These are phyloP conservation scores for Hypoxylon rubiginosum DNA, from an alignment of 2,329 filamentous ascomycete genomes.

Conservation along the genomic window DNA sequence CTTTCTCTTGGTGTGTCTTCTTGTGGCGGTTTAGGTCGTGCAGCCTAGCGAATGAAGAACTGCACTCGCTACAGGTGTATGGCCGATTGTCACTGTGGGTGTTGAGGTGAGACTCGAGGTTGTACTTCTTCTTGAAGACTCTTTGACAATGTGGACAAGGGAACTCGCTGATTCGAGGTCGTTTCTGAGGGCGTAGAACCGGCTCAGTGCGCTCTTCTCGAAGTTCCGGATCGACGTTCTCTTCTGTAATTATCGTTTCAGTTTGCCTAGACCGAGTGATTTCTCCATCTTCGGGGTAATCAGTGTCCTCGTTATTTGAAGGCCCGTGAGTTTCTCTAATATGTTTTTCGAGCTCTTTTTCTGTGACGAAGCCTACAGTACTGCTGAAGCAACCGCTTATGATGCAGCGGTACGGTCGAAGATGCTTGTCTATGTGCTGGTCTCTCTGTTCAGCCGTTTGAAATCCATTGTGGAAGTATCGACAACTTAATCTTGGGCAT, in stretches of 20 bases:
- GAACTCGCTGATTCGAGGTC: constrained; percentile 9
- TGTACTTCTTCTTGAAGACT: constrained; percentile 8
- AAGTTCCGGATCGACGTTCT: neutral
- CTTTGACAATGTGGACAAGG: constrained; percentile 11
- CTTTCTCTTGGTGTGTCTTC: constrained; percentile 3
- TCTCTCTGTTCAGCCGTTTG: constrained; percentile 48
- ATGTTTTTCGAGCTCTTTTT: constrained; percentile 9
- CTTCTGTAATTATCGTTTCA: neutral
- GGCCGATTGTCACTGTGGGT: constrained; percentile 2
- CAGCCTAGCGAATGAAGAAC: neutral
- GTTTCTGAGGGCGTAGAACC: neutral
- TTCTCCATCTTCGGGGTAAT: constrained; percentile 11
- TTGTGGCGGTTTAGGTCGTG: constrained; percentile 7
- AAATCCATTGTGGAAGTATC: constrained; percentile 59
- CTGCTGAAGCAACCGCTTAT: constrained; percentile 15
- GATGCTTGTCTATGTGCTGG: constrained; percentile 53
- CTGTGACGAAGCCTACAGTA: neutral
- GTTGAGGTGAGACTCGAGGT: constrained; percentile 11
- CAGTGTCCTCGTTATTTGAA: neutral
- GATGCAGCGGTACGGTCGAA: constrained; percentile 54
- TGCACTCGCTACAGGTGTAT: neutral
- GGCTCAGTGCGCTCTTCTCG: neutral
- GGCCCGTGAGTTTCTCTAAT: neutral
- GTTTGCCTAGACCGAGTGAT: neutral
- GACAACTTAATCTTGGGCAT: constrained; percentile 56